Percentiles rank a stretch among this genome's conserved stretches.
These are phyloP conservation scores for Backusella sp. DNA, from an alignment of 192 early-diverging fungal species.

Conservation along the genomic window DNA sequence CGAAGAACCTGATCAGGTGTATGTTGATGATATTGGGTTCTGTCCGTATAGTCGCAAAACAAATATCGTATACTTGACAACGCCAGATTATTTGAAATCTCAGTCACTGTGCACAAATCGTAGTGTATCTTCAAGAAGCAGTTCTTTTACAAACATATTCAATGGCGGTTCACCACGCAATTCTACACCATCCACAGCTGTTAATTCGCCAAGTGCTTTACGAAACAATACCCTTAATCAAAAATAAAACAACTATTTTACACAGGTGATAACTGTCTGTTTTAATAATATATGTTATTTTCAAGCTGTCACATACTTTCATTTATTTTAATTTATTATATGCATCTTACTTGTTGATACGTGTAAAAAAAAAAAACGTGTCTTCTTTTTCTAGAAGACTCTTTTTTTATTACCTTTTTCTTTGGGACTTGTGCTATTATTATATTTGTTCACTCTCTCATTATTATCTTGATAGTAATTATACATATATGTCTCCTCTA, in stretches of 20 bases:
- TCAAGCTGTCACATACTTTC: background rate
- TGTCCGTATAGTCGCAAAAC: background rate
- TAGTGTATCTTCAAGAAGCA: background rate
- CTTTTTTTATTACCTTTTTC: background rate
- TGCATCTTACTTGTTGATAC: background rate
- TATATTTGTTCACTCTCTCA: background rate
- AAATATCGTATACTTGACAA: slow-evolving; percentile 26
- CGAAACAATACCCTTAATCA: background rate
- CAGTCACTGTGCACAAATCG: background rate
- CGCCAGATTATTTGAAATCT: slow-evolving; percentile 29
- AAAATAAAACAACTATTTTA: background rate
- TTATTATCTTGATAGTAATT: too few relatives aligned
- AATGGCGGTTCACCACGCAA: background rate
- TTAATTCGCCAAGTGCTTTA: slow-evolving; percentile 2
- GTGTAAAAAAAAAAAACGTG: background rate
- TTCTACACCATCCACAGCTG: background rate
- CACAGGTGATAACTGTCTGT: background rate
- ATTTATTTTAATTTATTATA: background rate
- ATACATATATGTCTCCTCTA: background rate
- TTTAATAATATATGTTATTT: too few relatives aligned
- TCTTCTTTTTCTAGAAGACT: background rate
- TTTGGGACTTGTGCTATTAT: background rate
- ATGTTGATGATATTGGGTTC: background rate
- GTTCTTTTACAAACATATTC: background rate
- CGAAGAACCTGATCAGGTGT: background rate